A percentile compares a stretch with the other conserved stretches of the same genome.
phyloP scores from a whole-genome alignment of 1,284 basidiomycete species.

The Trichosporon ovoides region DNA sequence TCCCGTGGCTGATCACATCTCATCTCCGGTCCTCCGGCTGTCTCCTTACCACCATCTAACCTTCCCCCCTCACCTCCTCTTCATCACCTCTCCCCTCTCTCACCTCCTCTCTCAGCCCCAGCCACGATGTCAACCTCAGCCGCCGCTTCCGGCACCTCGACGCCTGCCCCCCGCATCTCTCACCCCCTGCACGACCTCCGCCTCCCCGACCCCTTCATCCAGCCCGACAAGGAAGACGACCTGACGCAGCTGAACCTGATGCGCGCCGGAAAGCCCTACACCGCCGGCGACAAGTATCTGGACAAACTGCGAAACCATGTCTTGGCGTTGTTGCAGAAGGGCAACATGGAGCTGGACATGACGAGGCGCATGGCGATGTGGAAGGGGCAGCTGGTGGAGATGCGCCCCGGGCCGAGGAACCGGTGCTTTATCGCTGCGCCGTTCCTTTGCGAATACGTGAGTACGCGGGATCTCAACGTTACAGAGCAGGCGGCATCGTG shows the following conservation, averaged over 20 bases:
- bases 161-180: background rate
- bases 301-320: conserved; percentile 22
- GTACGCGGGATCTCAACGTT: conserved; percentile 11
- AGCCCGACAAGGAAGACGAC: background rate
- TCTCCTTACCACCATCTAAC: no score
- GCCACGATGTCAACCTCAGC: no score
- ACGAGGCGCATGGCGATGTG: conserved; percentile 25
- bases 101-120: no score
- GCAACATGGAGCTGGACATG: conserved; percentile 26
- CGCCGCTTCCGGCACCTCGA: background rate
- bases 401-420: conserved; percentile 11
- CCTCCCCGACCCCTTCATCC: background rate
- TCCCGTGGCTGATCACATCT: no score
- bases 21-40: no score
- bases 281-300: conserved; percentile 33
- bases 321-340: conserved; percentile 19
- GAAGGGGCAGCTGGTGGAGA: conserved; percentile 20
- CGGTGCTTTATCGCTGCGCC: conserved; percentile 21
- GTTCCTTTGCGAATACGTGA: conserved; percentile 43
- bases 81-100: no score
- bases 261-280: conserved; percentile 34
- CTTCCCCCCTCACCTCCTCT: no score
- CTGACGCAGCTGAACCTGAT: conserved; percentile 16
- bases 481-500: no score
- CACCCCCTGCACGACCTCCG: background rate